Evolutionary conservation across 2,329 filamentous ascomycete genomes (phyloP), one percentile per base, ranked within the genome.

Genomic region (Graphiopsis chlorocephala): DNA sequence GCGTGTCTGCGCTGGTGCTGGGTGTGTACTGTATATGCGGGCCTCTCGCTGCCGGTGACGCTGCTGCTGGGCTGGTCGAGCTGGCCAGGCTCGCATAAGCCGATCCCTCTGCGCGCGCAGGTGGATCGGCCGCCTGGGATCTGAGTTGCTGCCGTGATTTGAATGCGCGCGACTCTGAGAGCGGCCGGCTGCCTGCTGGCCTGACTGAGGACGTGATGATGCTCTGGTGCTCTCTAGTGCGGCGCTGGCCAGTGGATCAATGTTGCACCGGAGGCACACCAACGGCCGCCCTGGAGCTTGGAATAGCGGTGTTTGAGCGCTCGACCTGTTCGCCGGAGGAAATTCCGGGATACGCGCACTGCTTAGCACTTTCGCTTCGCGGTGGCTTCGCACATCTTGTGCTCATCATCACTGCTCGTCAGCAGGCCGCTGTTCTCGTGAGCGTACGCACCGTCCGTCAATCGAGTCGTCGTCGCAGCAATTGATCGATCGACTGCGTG

Each of bases 251-350:
- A 55, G 60, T 62, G 60, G 60, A 33, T 55, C 60, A 53, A 55
- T 62, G 60, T 62, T 62, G 60, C 60, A 62, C 60, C 60, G 60
- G 55, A 52, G 35, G n/a, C 55, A 58, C 47, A 50, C 58, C 57
- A 26, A 52, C 45, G 20, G 33, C 29, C 31, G 55, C 11, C 23
- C 28, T 61, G 38, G 26, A 48, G 56, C 52, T 20, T 50, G n/a
- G 4, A 14, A 15, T n/a, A 26, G 17, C 42, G 57, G 38, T 48
- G 38, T 47, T 29, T 20, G 38, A 47, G 56, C 35, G 56, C 56
- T 45, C 38, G 56, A 59, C 56, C 56, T 25, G 10, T 29, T 12
- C 31, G 38, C 15, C 47, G 59, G 59, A 50, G 23, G 50, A 20
- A 38, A 25, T 47, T 61, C 59, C 59, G 59, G 45, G 23, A 29